A percentile compares a stretch with the other conserved stretches of the same genome.
phyloP scores from a whole-genome alignment of 2,329 filamentous ascomycete genomes.

The Hirsutella thompsonii region DNA sequence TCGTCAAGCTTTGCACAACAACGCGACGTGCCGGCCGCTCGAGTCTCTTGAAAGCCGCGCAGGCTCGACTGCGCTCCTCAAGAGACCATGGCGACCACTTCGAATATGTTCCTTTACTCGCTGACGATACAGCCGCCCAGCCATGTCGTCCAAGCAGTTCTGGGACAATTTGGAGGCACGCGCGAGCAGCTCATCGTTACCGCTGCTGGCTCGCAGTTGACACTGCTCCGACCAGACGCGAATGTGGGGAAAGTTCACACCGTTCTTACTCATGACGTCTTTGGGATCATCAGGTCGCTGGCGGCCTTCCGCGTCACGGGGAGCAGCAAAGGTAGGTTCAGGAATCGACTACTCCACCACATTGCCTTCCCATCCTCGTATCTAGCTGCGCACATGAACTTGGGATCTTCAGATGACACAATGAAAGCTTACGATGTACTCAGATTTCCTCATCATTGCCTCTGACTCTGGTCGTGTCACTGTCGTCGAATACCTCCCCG shows the following conservation, averaged over 20 bases:
- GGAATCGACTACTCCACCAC: no score
- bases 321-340: slow-evolving; percentile 79
- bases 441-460: slow-evolving; percentile 92
- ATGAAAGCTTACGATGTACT: no score
- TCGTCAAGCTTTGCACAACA: slow-evolving; percentile 2
- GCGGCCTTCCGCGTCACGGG: slow-evolving; percentile 86
- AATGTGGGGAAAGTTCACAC: slow-evolving; percentile 76
- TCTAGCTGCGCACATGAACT: no score
- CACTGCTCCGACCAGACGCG: slow-evolving; percentile 75
- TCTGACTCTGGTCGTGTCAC: slow-evolving; percentile 93
- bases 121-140: slow-evolving; percentile 90
- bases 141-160: slow-evolving; percentile 76
- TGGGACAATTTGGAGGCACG: slow-evolving; percentile 90
- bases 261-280: slow-evolving; percentile 82
- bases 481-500: slow-evolving; percentile 80
- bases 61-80: slow-evolving; percentile 35
- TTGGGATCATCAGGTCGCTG: slow-evolving; percentile 85
- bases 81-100: slow-evolving; percentile 82
- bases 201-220: slow-evolving; percentile 79
- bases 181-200: slow-evolving; percentile 97
- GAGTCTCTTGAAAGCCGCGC: slow-evolving; percentile 20
- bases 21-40: background rate
- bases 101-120: slow-evolving; percentile 97
- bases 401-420: no score
- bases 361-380: no score